These are phyloP conservation scores for Spergularia azorica DNA, from an alignment of 179 eudicot species.

Conservation along the genomic window DNA sequence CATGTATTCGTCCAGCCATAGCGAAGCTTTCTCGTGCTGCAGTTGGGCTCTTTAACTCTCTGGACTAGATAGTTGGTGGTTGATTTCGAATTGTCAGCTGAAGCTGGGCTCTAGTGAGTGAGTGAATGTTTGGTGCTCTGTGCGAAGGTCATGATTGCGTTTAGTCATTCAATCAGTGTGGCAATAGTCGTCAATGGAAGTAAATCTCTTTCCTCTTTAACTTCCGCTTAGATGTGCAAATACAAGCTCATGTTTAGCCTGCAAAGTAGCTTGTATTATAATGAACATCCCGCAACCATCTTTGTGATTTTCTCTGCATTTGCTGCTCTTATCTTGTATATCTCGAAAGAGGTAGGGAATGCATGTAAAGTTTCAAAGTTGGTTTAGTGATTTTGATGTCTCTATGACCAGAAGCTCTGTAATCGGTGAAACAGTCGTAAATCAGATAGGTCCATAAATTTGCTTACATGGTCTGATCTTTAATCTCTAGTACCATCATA, in stretches of 20 bases:
- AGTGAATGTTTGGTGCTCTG: neutral
- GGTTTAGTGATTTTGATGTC: too few species aligned
- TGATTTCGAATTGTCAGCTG: neutral
- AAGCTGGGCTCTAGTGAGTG: neutral
- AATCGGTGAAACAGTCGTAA: too few species aligned
- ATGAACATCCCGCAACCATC: neutral
- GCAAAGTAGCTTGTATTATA: neutral
- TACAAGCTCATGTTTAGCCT: neutral
- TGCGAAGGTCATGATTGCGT: neutral
- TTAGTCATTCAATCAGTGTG: neutral
- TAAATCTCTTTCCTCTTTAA: neutral
- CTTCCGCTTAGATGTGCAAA: too few species aligned
- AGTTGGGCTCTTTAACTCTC: neutral
- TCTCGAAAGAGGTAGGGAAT: too few species aligned
- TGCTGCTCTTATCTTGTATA: too few species aligned
- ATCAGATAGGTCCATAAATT: too few species aligned
- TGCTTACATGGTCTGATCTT: too few species aligned
- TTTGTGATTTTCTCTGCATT: too few species aligned
- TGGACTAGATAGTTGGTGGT: neutral
- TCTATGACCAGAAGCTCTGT: too few species aligned
- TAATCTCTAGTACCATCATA: too few species aligned
- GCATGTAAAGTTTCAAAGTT: too few species aligned
- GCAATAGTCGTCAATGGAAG: neutral
- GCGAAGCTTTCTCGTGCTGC: neutral
- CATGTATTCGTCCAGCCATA: neutral